Base-by-base conservation (phyloP, 768 basidiomycete species). In the Kwoniella mangroviensis region DNA sequence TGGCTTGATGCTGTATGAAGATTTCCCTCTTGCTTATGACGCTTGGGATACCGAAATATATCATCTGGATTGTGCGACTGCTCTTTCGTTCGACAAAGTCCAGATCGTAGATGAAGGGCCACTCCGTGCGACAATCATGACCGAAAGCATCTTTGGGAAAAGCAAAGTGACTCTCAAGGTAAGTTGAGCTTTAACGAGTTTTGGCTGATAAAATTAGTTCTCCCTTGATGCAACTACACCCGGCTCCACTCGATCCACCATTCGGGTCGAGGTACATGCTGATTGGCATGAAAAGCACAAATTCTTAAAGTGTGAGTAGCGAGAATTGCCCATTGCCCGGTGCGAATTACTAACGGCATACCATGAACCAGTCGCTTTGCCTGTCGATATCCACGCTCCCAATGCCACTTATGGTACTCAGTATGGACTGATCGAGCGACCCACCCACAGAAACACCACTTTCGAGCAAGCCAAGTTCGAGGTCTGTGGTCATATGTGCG, bases 371-470 rank as follows among this genome's bases (percentile, higher is more conserved):
- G 73, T 97, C 82, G 92, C 94, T 78, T 81, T 98, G 1, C 96
- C 96, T 0, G 84, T 97, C 61, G 86, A 92, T 73, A 92, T 98
- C 12, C 90, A 90, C 72, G 90, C 86, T 70, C 88, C 89, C 51
- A 86, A 89, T 67, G 95, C 94, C 0, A 93, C 89, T 0, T 98
- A 95, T 79, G 95, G 97, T 82, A 92, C 92, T 3, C 94, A 93
- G 75, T 98, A 94, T 74, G 96, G 96, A 0, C 88, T 88, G 75
- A 87, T 95, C n/a, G 90, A 92, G 75, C 87, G 96, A 53, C 91
- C 96, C 0, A 98, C 94, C 3, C 91, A 95, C 84, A 92, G 94
- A 84, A 98, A 98, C 78, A 97, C 94, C 6, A 91, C 89, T 0
- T 90, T 90, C 87, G 81, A 77, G 34, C 58, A 63, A 15, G 79